Evolutionary conservation across 2,329 filamentous ascomycete species (phyloP).

Genomic region (Polychaeton citri): DNA sequence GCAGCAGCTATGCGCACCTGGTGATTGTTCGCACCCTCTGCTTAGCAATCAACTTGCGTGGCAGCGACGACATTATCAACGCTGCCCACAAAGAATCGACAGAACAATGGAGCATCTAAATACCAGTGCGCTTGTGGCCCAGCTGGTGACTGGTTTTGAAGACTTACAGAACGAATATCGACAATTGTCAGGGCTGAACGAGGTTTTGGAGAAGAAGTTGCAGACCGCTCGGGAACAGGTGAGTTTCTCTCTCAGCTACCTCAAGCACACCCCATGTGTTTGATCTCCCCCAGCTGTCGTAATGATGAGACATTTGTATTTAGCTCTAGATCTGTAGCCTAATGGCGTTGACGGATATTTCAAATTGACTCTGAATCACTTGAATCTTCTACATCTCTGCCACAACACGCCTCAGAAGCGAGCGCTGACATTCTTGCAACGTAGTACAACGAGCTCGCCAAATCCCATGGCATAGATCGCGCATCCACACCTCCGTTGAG

Average conservation of each 20-base stretch:
- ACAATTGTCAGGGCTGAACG: slow-evolving; percentile 29
- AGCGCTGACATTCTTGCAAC: too few relatives aligned
- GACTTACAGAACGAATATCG: slow-evolving; percentile 34
- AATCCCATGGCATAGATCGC: slow-evolving; percentile 12
- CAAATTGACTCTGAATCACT: slow-evolving; percentile 31
- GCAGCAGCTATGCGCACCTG: too few relatives aligned
- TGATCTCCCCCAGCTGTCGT: slow-evolving; percentile 3
- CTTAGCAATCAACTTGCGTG: too few relatives aligned
- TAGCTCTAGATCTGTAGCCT: slow-evolving; percentile 41
- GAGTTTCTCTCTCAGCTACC: slow-evolving; percentile 10
- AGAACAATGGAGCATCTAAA: too few relatives aligned
- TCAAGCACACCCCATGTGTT: slow-evolving; percentile 1
- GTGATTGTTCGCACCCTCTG: too few relatives aligned
- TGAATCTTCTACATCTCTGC: too few relatives aligned
- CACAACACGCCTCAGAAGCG: too few relatives aligned
- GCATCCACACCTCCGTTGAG: slow-evolving; percentile 18
- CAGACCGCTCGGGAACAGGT: slow-evolving; percentile 37
- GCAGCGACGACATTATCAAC: too few relatives aligned
- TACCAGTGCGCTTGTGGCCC: slow-evolving; percentile 21
- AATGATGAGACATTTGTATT: slow-evolving; percentile 31
- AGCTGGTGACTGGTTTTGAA: slow-evolving; percentile 32
- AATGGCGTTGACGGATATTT: slow-evolving; percentile 29
- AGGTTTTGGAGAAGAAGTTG: slow-evolving; percentile 33
- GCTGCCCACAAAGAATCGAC: too few relatives aligned
- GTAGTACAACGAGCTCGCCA: slow-evolving; percentile 22